These are phyloP conservation scores for Ligustrum vulgare DNA, from an alignment of 257 asterid species.

Conservation along the genomic window DNA sequence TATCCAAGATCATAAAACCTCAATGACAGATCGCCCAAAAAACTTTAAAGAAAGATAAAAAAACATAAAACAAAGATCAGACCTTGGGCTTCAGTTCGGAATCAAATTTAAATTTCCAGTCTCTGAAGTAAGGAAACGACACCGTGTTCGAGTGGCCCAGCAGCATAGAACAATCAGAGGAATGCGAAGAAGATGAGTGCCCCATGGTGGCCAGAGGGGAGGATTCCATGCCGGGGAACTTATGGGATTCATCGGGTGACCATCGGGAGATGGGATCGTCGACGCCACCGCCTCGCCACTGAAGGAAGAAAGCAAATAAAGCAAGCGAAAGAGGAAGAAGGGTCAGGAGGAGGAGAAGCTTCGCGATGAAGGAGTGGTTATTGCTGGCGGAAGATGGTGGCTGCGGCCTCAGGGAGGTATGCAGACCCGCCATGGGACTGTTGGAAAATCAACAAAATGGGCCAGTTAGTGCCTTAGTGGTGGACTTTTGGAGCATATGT, in stretches of 20 bases:
- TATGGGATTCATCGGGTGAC: constrained; percentile 50
- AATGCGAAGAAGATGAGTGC: constrained; percentile 28
- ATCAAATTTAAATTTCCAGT: constrained; percentile 30
- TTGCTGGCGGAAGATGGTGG: constrained; percentile 45
- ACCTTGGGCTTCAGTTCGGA: constrained; percentile 22
- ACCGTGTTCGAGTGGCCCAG: constrained; percentile 41
- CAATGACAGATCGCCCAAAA: background rate
- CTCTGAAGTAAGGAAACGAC: constrained; percentile 48
- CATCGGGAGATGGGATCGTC: constrained; percentile 53
- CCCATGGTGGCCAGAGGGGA: constrained; percentile 44
- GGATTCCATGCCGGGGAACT: constrained; percentile 58
- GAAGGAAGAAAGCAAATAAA: constrained; percentile 68
- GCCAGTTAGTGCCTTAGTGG: background rate
- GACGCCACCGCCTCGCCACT: constrained; percentile 83
- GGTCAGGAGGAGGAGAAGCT: constrained; percentile 56
- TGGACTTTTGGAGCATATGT: background rate
- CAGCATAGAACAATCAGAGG: constrained; percentile 54
- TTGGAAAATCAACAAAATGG: background rate
- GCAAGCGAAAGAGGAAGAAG: constrained; percentile 68
- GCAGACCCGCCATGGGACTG: constrained; percentile 68
- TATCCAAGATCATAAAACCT: constrained; percentile 11
- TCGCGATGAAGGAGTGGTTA: constrained; percentile 16
- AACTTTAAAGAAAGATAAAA: constrained; percentile 10
- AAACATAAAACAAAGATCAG: background rate
- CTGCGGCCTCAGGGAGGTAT: constrained; percentile 48